A percentile compares a stretch with the other conserved stretches of the same genome.
Evolutionary conservation across 2,329 filamentous ascomycete species (phyloP).

Genomic region (Alternaria triticimaculans): DNA sequence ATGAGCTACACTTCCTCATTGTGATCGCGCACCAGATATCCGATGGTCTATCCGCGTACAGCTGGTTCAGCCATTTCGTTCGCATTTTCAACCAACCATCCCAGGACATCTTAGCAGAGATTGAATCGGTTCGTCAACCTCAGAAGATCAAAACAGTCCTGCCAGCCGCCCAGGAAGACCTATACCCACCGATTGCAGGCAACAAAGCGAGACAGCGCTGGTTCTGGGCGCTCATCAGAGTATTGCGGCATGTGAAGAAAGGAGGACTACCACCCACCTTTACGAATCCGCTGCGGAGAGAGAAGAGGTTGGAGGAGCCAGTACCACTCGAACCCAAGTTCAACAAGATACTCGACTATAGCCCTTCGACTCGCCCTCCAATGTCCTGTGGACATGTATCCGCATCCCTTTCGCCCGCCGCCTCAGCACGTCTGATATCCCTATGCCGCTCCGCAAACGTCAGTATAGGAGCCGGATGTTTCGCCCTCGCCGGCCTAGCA

Average conservation of each 20-base stretch:
- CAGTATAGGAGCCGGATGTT: slow-evolving; percentile 54
- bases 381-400: slow-evolving; percentile 45
- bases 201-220: slow-evolving; percentile 51
- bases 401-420: slow-evolving; percentile 39
- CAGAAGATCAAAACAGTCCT: slow-evolving; percentile 38
- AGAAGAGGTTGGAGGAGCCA: slow-evolving; percentile 17
- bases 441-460: slow-evolving; percentile 49
- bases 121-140: background rate
- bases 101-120: slow-evolving; percentile 10
- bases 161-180: slow-evolving; percentile 55
- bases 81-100: slow-evolving; percentile 29
- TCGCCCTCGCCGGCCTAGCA: slow-evolving; percentile 53
- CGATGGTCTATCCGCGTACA: slow-evolving; percentile 53
- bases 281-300: slow-evolving; percentile 50
- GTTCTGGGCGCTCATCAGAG: slow-evolving; percentile 56
- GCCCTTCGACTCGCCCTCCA: slow-evolving; percentile 36
- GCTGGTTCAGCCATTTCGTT: slow-evolving; percentile 52
- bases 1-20: slow-evolving; percentile 45
- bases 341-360: slow-evolving; percentile 49
- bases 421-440: slow-evolving; percentile 46
- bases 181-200: slow-evolving; percentile 52
- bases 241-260: slow-evolving; percentile 53
- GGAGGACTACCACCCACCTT: slow-evolving; percentile 50
- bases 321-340: slow-evolving; percentile 42
- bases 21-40: slow-evolving; percentile 55